Base-by-base conservation (phyloP, 805 yeast species). In the Dipodascopsis tothii region DNA sequence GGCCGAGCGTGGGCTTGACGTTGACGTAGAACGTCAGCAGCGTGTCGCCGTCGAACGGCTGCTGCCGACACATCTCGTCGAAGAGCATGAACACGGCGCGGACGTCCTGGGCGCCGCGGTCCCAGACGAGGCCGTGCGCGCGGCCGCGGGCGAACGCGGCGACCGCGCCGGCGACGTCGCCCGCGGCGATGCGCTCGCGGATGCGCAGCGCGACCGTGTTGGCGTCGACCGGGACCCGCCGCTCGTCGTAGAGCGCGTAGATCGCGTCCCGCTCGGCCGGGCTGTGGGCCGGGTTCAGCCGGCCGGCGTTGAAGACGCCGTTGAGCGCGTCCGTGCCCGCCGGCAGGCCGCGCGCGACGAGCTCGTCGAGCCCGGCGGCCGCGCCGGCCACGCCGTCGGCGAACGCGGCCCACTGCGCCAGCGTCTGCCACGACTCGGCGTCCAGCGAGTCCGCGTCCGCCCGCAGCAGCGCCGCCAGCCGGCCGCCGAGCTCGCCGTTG, bases 1-100 rank as follows among this genome's bases (percentile, higher is more conserved):
- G 56, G 14, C 60, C 59, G 4, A 68, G 67, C 46, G 65, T 70
- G n/a, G 59, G 57, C 42, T 70, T 64, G 28, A 75, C 63, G 33
- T 66, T 67, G 44, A 67, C 64, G 45, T 73, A 73, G 28, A 66
- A 59, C 19, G 63, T 59, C 9, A 47, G 46, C 9, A 53, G 42
- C 9, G 33, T 16, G 9, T 42, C 18, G 27, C 45, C 44, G 28
- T 53, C 48, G 25, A 52, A 52, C 14, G 27, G 39, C 11, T 39
- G 42, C 11, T 30, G 30, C 3, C 21, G 6, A 4, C 49, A 32
- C 9, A 53, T 43, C 4, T 41, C 40, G 19, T 51, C 47, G 3
- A 53, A 46, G 41, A 53, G 45, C 23, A 53, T 33, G 27, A 50
- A 53, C 18, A 52, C 25, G 6, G 56, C 56, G 28, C 54, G 42